Evolutionary conservation across 768 basidiomycete species (phyloP).

Genomic region (Trametopsis cervina): DNA sequence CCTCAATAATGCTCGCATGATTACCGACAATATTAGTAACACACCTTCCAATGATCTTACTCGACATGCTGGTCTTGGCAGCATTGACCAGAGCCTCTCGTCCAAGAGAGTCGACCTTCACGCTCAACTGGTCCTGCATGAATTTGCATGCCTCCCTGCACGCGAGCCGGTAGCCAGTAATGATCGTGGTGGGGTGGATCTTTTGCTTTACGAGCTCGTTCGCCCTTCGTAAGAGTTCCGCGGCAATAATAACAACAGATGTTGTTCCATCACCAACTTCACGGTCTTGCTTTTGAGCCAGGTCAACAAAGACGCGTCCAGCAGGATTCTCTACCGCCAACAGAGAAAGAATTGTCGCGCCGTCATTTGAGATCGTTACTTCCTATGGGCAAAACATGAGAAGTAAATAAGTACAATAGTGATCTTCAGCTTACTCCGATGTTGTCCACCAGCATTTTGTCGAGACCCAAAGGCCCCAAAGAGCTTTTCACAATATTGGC

Average conservation of each 20-base stretch:
- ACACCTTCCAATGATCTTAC: slow-evolving; percentile 96
- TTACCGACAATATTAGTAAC: slow-evolving; percentile 26
- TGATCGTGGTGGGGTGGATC: slow-evolving; percentile 98
- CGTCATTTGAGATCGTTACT: slow-evolving; percentile 99
- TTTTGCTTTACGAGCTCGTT: slow-evolving; percentile 98
- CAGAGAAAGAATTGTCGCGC: slow-evolving; percentile 94
- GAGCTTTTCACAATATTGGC: slow-evolving; percentile 98
- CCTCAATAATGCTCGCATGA: no score
- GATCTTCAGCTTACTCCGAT: slow-evolving; percentile 66
- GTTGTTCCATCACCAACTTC: slow-evolving; percentile 99
- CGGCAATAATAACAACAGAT: slow-evolving; percentile 95
- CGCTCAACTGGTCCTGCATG: slow-evolving; percentile 94
- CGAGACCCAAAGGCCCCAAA: slow-evolving; percentile 88
- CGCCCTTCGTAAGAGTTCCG: slow-evolving; percentile 92
- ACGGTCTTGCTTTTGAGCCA: slow-evolving; percentile 98
- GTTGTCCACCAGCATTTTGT: slow-evolving; percentile 98
- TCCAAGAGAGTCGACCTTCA: slow-evolving; percentile 90
- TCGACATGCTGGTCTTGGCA: slow-evolving; percentile 98
- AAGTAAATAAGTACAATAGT: background rate
- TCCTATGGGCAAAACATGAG: slow-evolving; percentile 46
- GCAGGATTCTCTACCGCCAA: slow-evolving; percentile 96
- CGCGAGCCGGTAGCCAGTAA: slow-evolving; percentile 95
- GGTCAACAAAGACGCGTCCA: slow-evolving; percentile 94
- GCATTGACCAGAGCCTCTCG: slow-evolving; percentile 90
- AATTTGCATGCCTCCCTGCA: slow-evolving; percentile 97